These are phyloP conservation scores for Combretum micranthum DNA, from an alignment of 345 rosid species.

Conservation along the genomic window DNA sequence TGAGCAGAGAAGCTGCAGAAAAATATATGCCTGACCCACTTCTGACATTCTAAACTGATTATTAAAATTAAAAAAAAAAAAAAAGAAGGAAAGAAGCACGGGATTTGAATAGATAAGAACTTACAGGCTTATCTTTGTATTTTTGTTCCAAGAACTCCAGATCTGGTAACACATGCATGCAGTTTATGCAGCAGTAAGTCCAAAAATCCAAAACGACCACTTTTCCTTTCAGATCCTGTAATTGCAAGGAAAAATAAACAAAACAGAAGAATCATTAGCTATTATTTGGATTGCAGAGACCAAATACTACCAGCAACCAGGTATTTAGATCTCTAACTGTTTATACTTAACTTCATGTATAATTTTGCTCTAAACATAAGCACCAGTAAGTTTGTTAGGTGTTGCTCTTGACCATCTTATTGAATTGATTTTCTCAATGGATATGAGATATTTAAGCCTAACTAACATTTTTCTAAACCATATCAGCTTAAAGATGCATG, in stretches of 20 bases:
- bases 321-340: too few relatives aligned
- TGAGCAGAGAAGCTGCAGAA: constrained; percentile 2
- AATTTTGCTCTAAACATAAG: too few relatives aligned
- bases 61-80: too few relatives aligned
- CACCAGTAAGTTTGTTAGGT: not conserved
- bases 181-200: constrained; percentile 96
- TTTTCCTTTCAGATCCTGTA: constrained; percentile 84
- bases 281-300: not conserved
- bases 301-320: too few relatives aligned
- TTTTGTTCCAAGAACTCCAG: constrained; percentile 81
- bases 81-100: too few relatives aligned
- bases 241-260: not conserved
- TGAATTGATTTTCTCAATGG: not conserved
- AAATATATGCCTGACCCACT: constrained; percentile 1
- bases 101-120: constrained; percentile 12
- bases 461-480: too few relatives aligned
- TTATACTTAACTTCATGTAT: too few relatives aligned
- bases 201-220: constrained; percentile 93
- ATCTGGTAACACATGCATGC: constrained; percentile 93
- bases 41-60: too few relatives aligned
- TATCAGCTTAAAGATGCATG: not conserved
- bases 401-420: not conserved
- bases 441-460: too few relatives aligned
- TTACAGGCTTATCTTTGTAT: constrained; percentile 79
- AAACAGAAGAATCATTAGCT: not conserved